These are phyloP conservation scores for Penicillium paneum DNA, from an alignment of 2,329 filamentous ascomycete species.

Conservation along the genomic window DNA sequence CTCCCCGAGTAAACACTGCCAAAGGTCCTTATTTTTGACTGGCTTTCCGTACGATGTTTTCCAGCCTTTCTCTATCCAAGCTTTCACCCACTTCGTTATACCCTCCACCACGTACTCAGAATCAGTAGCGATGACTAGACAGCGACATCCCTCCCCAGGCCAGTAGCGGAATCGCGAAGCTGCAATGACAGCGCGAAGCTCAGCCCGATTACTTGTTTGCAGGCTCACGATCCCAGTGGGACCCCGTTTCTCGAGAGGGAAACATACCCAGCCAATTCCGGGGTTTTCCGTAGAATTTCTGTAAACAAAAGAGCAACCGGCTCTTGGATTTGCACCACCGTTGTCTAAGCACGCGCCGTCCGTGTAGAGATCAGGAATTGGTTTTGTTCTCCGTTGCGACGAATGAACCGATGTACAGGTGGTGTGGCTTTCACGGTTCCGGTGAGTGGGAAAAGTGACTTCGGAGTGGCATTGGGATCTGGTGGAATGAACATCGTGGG, in stretches of 20 bases:
- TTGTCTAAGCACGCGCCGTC: background rate
- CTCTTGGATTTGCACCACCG: background rate
- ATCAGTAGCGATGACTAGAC: slow-evolving; percentile 54
- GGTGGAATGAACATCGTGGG: background rate
- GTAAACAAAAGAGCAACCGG: background rate
- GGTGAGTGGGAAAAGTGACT: background rate
- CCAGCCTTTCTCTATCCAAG: slow-evolving; percentile 38
- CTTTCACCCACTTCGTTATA: slow-evolving; percentile 45
- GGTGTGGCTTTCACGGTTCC: background rate
- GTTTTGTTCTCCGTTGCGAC: too few relatives aligned
- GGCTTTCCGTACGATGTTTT: slow-evolving; percentile 25
- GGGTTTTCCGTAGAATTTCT: background rate
- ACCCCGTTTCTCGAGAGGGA: background rate
- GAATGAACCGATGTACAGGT: background rate
- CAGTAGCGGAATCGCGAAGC: slow-evolving; percentile 49
- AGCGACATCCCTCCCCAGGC: slow-evolving; percentile 42
- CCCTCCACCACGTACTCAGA: slow-evolving; percentile 52
- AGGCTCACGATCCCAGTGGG: background rate
- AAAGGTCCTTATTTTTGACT: slow-evolving; percentile 33
- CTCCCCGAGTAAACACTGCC: slow-evolving; percentile 49
- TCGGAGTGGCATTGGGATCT: background rate
- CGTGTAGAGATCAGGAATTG: background rate
- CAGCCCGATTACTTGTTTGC: slow-evolving; percentile 54
- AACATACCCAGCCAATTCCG: background rate
- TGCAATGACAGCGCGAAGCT: slow-evolving; percentile 54